These are phyloP conservation scores for Lophiotrema nucula DNA, from an alignment of 495 filamentous ascomycete genomes.

Conservation along the genomic window DNA sequence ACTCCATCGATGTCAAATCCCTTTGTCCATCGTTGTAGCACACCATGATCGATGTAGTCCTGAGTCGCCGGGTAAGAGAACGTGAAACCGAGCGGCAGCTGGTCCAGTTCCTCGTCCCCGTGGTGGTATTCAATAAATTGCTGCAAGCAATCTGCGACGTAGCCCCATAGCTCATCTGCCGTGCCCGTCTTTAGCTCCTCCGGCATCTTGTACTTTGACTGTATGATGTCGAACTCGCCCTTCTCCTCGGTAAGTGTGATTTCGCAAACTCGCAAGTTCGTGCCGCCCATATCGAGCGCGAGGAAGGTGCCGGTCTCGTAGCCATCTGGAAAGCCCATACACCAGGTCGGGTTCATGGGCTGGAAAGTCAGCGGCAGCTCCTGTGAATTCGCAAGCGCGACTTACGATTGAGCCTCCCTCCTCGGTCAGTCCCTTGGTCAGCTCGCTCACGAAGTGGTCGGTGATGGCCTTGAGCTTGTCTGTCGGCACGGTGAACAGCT, in stretches of 20 bases:
- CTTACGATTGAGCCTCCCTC: slow-evolving; percentile 92
- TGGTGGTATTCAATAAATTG: slow-evolving; percentile 96
- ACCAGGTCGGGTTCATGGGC: slow-evolving; percentile 99
- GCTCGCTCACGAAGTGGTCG: slow-evolving; percentile 81
- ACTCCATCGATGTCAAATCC: slow-evolving; percentile 97
- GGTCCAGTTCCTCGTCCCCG: slow-evolving; percentile 59
- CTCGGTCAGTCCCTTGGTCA: slow-evolving; percentile 80
- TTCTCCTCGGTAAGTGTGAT: slow-evolving; percentile 85
- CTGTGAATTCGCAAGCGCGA: slow-evolving; percentile 16
- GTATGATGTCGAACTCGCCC: slow-evolving; percentile 97
- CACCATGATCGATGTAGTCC: slow-evolving; percentile 92
- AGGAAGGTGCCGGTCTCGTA: slow-evolving; percentile 87
- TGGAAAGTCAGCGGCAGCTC: slow-evolving; percentile 40
- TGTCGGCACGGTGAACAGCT: slow-evolving; percentile 75
- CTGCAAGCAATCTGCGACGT: slow-evolving; percentile 94
- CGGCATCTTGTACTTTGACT: slow-evolving; percentile 97
- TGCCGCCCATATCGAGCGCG: slow-evolving; percentile 97
- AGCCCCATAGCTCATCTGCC: slow-evolving; percentile 92
- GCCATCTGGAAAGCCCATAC: slow-evolving; percentile 88
- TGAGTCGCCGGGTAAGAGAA: slow-evolving; percentile 98
- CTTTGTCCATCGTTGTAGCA: slow-evolving; percentile 98
- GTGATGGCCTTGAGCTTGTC: slow-evolving; percentile 86
- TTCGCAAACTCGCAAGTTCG: slow-evolving; percentile 96
- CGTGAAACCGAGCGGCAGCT: slow-evolving; percentile 89
- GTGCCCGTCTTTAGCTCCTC: slow-evolving; percentile 91